phyloP scores from a whole-genome alignment of 106 monocot species.

The Dendrobium huoshanense region DNA sequence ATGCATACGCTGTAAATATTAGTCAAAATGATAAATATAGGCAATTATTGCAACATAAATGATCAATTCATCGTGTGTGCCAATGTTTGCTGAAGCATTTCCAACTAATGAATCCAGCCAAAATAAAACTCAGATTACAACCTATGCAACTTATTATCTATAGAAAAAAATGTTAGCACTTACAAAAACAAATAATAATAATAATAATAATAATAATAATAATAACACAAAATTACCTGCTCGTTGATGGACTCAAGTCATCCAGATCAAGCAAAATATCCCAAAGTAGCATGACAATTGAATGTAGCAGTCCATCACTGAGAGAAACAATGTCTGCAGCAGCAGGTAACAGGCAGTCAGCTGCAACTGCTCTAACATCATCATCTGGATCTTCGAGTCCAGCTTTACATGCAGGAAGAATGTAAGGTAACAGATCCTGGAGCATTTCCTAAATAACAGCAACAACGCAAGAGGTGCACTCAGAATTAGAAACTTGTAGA shows the following conservation, averaged over 20 bases:
- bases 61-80: not conserved
- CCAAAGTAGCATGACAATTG: conserved; percentile 90
- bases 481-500: not conserved
- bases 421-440: conserved; percentile 56
- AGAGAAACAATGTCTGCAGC: conserved; percentile 56
- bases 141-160: not conserved
- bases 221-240: conserved; percentile 47
- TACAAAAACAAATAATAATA: not conserved
- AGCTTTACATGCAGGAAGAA: conserved; percentile 91
- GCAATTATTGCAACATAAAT: not conserved
- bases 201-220: not conserved
- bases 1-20: not conserved
- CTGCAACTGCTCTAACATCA: conserved; percentile 98
- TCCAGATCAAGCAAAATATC: conserved; percentile 97
- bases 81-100: not conserved
- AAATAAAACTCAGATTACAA: not conserved
- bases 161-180: not conserved
- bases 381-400: conserved; percentile 93
- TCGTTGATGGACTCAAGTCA: conserved; percentile 97
- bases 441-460: conserved; percentile 72
- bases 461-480: conserved; percentile 5
- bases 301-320: conserved; percentile 42
- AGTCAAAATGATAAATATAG: not conserved
- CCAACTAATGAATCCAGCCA: not conserved
- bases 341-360: conserved; percentile 86